phyloP scores from a whole-genome alignment of 2,329 filamentous ascomycete genomes.

The Verticillium isaacii region DNA sequence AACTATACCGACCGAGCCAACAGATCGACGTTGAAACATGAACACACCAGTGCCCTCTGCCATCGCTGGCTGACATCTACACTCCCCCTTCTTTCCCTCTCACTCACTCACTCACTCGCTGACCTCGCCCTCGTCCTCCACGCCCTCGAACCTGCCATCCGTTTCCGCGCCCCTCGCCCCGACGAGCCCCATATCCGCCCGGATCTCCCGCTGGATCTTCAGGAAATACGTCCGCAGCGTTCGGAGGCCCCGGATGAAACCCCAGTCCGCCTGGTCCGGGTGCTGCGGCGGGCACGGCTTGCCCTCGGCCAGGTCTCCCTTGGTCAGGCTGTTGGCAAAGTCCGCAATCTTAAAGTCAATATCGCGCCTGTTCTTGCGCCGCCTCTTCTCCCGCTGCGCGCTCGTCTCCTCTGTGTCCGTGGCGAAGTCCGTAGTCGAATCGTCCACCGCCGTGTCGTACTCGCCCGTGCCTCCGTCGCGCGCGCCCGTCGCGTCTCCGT shows the following conservation, averaged over 20 bases:
- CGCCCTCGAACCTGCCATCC: background rate
- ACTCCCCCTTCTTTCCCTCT: background rate
- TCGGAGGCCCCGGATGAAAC: constrained; percentile 80
- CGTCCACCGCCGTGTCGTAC: constrained; percentile 47
- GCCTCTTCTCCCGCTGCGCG: constrained; percentile 31
- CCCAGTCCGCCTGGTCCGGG: constrained; percentile 75
- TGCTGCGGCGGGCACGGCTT: constrained; percentile 75
- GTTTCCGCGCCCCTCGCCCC: background rate
- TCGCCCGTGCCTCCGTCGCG: constrained; percentile 25
- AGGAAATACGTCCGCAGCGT: constrained; percentile 81
- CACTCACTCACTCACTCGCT: constrained; percentile 10
- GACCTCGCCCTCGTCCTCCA: constrained; percentile 9
- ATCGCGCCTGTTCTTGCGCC: constrained; percentile 46
- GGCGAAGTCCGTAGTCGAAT: constrained; percentile 54
- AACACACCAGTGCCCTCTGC: constrained; percentile 5
- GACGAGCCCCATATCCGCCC: constrained; percentile 44
- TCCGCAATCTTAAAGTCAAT: constrained; percentile 97
- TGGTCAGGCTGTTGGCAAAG: constrained; percentile 95
- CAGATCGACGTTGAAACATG: too few species aligned
- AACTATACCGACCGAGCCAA: background rate
- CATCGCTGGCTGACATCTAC: background rate
- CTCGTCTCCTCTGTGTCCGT: constrained; percentile 54
- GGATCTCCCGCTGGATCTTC: constrained; percentile 76
- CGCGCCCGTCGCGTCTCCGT: constrained; percentile 57
- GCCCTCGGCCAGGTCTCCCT: constrained; percentile 64